Evolutionary conservation across 768 basidiomycete species (phyloP), one percentile per base, ranked within the genome.

Genomic region (Leccinum pellstonianum): DNA sequence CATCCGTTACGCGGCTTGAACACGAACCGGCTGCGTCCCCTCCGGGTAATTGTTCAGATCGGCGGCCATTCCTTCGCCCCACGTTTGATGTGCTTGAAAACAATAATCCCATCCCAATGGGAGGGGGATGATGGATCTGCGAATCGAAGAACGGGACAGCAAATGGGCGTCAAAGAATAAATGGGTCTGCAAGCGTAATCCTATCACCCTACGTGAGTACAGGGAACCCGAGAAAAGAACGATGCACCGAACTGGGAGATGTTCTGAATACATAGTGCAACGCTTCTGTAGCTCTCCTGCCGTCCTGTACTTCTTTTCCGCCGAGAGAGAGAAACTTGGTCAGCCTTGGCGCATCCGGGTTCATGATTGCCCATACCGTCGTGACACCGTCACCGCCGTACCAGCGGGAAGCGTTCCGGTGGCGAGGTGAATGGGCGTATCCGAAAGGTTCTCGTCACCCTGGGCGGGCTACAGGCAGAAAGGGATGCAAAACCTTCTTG

Each of bases 401-500:
- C 56, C 56, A 15, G 49, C 49, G 19, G 15, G 35, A 27, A 51
- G 23, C 47, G 27, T 37, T 23, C 47, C 55, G 10, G 54, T 17
- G 14, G 29, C 15, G 21, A 17, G 14, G 23, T 23, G 43, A 15
- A 23, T 21, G 7, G 33, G 15, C 7, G 29, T 52, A 10, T 57
- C 51, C n/a, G 56, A 53, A 5, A 41, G 27, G 14, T 41, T 19
- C 27, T 41, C 15, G 3, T 55, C 52, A 2, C 52, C 52, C 6
- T 19, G 19, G 12, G 38, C 29, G 5, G 38, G 23, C 5, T 55
- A 19, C 57, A 58, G 14, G 52, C 27, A 31, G 38, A 58, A 17
- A 55, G 38, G n/a, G 46, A 35, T 1, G 73, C 77, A 43, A 81
- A 67, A 33, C 70, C 53, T 37, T 41, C 67, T 35, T 15, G 73